Percentiles rank a stretch among this genome's conserved stretches.
phyloP scores from a whole-genome alignment of 768 basidiomycete genomes.

The Paxillus involutus region DNA sequence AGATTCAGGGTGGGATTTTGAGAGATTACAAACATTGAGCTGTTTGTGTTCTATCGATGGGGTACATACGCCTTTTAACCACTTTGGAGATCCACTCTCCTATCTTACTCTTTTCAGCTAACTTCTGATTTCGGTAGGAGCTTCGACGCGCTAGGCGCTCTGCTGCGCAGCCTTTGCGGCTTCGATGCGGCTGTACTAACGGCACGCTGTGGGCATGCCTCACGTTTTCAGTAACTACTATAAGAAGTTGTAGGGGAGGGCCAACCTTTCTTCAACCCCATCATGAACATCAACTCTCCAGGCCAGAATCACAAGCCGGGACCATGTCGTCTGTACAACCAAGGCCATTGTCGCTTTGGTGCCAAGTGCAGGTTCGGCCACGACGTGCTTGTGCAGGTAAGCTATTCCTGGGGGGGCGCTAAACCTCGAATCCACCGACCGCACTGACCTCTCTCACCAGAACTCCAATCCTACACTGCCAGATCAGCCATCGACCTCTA shows the following conservation, averaged over 20 bases:
- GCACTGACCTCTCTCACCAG: background rate
- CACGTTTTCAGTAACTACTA: background rate
- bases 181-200: background rate
- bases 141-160: no score
- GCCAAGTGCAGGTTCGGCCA: conserved; percentile 27
- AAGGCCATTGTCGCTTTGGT: conserved; percentile 29
- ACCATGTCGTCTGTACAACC: conserved; percentile 20
- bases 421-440: background rate
- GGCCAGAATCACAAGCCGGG: conserved; percentile 1
- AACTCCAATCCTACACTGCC: background rate
- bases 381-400: conserved; percentile 9
- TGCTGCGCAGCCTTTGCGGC: background rate
- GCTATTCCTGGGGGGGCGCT: background rate
- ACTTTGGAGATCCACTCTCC: no score
- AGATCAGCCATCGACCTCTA: background rate
- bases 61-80: no score
- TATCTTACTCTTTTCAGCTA: no score
- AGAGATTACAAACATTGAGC: no score
- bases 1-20: no score
- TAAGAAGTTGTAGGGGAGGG: background rate
- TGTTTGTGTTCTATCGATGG: no score
- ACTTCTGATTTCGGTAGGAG: background rate
- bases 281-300: conserved; percentile 7
- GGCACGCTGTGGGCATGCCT: background rate
- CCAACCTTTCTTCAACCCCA: background rate